Evolutionary conservation across 2,329 filamentous ascomycete genomes (phyloP).

Genomic region (Leptosphaerulina australis): DNA sequence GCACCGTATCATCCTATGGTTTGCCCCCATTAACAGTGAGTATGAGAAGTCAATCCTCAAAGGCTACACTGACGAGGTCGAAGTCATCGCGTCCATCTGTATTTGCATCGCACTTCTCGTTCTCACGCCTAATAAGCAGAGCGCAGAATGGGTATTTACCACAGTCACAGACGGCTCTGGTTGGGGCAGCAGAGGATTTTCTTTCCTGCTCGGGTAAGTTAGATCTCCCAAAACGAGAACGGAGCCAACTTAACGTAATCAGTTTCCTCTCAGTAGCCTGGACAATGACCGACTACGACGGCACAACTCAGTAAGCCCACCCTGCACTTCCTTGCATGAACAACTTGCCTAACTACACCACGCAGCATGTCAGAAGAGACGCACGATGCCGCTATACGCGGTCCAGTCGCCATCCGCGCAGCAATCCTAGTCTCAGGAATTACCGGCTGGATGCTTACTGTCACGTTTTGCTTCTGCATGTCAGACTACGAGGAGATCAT

Average conservation of each 20-base stretch:
- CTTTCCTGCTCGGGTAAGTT: constrained; percentile 64
- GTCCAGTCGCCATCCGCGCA: constrained; percentile 64
- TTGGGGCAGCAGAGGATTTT: constrained; percentile 66
- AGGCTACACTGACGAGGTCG: constrained; percentile 6
- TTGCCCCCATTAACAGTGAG: constrained; percentile 68
- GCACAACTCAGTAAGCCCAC: constrained; percentile 64
- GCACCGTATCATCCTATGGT: constrained; percentile 67
- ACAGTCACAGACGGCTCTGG: constrained; percentile 67
- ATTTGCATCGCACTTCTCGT: constrained; percentile 66
- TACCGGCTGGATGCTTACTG: constrained; percentile 66
- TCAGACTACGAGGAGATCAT: constrained; percentile 64
- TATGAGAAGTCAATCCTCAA: background rate
- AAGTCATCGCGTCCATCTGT: constrained; percentile 63
- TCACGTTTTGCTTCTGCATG: constrained; percentile 69
- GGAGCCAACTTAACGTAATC: constrained; percentile 24
- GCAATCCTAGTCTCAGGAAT: constrained; percentile 65
- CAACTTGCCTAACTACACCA: constrained; percentile 31
- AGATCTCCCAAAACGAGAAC: constrained; percentile 9
- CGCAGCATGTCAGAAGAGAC: constrained; percentile 69
- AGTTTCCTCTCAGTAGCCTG: constrained; percentile 62
- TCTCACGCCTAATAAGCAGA: constrained; percentile 64
- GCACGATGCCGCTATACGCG: constrained; percentile 65
- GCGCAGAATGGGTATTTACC: constrained; percentile 65
- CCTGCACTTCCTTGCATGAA: constrained; percentile 21
- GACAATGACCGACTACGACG: constrained; percentile 74